Conservation (phyloP, 352 stramenopile genomes). For the Phytophthora palmivora region DNA sequence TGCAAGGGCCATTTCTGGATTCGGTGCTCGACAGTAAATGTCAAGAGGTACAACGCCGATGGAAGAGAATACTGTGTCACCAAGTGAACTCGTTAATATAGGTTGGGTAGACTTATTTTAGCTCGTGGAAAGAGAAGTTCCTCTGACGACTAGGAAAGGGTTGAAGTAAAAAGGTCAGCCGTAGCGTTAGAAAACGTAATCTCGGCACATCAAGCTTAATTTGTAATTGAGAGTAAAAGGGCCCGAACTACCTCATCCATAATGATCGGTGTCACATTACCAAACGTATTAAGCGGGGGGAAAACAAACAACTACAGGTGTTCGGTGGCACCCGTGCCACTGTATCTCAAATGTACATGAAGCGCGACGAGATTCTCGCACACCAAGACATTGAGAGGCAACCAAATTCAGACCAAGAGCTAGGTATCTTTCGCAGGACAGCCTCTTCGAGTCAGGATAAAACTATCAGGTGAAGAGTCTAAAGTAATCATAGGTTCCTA, state of each 20-base stretch:
- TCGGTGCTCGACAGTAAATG: slow-evolving; percentile 1
- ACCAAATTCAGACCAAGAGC: neutral
- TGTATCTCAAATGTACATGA: slow-evolving; percentile 18
- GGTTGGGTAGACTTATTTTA: neutral
- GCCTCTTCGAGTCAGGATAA: neutral
- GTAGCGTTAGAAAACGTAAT: neutral
- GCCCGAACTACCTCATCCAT: slow-evolving; percentile 8
- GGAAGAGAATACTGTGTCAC: neutral
- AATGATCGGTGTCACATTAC: slow-evolving; percentile 5
- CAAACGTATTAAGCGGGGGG: slow-evolving; percentile 1
- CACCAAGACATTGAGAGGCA: slow-evolving; percentile 8
- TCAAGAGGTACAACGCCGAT: neutral
- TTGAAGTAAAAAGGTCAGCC: neutral
- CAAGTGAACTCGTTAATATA: neutral
- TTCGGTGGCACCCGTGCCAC: slow-evolving; percentile 7
- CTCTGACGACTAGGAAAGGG: neutral
- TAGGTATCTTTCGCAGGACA: neutral
- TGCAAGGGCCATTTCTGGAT: slow-evolving; percentile 3
- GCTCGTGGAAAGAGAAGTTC: neutral
- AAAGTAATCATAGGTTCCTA: neutral
- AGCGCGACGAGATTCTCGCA: slow-evolving; percentile 12
- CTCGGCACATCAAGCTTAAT: neutral
- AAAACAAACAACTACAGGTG: neutral
- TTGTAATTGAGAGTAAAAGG: slow-evolving; percentile 1
- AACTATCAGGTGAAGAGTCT: neutral